phyloP scores from a whole-genome alignment of 768 basidiomycete species.

The Trametes meyenii region DNA sequence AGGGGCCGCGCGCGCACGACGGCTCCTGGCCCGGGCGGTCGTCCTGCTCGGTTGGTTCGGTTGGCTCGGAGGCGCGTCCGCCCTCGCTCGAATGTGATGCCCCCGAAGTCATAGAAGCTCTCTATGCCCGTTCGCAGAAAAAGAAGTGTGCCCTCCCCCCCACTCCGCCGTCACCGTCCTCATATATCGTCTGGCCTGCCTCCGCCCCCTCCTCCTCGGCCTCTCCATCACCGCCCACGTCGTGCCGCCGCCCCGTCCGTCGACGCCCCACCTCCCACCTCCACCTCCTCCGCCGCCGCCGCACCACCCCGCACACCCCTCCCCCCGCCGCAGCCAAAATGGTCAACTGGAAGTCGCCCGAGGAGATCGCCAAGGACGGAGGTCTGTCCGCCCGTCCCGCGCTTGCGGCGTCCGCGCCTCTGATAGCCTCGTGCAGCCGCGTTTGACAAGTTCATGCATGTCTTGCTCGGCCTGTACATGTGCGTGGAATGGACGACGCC shows the following conservation, averaged over 20 bases:
- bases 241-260: conserved; percentile 7
- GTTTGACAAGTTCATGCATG: conserved; percentile 46
- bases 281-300: not conserved
- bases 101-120: conserved; percentile 8
- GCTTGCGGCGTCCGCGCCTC: not conserved
- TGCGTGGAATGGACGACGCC: conserved; percentile 28
- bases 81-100: conserved; percentile 13
- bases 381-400: conserved; percentile 31
- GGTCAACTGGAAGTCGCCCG: conserved; percentile 45
- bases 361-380: conserved; percentile 40
- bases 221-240: conserved; percentile 17
- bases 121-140: conserved; percentile 2
- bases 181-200: conserved; percentile 14
- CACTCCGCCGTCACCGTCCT: conserved; percentile 1
- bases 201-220: conserved; percentile 6
- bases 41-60: not conserved
- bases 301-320: too few relatives aligned
- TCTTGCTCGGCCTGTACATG: conserved; percentile 49
- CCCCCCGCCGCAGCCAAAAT: conserved; percentile 30
- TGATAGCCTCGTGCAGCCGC: conserved; percentile 33
- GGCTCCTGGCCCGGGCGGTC: not conserved
- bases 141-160: conserved; percentile 6
- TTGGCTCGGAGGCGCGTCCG: conserved; percentile 6
- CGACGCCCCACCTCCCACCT: conserved; percentile 5
- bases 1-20: not conserved